Base-by-base conservation (phyloP, 2,329 filamentous ascomycete genomes). In the Myriosclerotinia curreyana region DNA sequence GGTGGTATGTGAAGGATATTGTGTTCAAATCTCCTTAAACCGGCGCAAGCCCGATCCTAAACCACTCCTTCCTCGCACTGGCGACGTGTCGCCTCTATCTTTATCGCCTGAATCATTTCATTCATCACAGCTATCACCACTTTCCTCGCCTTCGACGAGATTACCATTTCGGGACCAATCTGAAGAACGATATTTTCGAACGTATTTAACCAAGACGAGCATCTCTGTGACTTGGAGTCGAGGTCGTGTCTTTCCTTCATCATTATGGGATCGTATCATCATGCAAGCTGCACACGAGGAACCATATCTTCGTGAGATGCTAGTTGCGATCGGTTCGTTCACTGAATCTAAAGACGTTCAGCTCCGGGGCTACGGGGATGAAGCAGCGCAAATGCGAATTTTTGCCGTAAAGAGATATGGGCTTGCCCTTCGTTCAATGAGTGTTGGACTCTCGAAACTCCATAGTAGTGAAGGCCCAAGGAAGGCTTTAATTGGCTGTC, bases 261-360 rank as follows among this genome's bases (percentile, higher is more conserved):
- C 80, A 1, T 88, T 88, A 70, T 89, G 86, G 86, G 83, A 80
- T 1, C 79, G 80, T 49, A 79, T 81, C 20, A 84, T 88, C 7
- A 73, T 88, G n/a, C 82, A 84, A 67, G 83, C 85, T 71, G 87
- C 84, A 60, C 83, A 87, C 65, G 77, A 78, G 2, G 83, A 86
- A 69, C 75, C 80, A 11, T 79, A 85, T 51, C 83, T 88, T 65
- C 82, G 82, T 15, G 83, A 87, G 70, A 83, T 85, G 22, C 83
- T 88, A n/a, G 79, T 87, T 28, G 86, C 86, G 5, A 77, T 89
- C 8, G 85, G 85, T 17, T 84, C 85, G 3, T 76, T 89, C 20
- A 49, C 38, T 12, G 55, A 50, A 28, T 64, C 64, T 22, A 44
- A 54, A 48, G 62, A 66, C 25, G 34, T 64, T 15, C 59, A 49